phyloP scores from a whole-genome alignment of 352 stramenopile species.

The Globisporangium okanoganense region DNA sequence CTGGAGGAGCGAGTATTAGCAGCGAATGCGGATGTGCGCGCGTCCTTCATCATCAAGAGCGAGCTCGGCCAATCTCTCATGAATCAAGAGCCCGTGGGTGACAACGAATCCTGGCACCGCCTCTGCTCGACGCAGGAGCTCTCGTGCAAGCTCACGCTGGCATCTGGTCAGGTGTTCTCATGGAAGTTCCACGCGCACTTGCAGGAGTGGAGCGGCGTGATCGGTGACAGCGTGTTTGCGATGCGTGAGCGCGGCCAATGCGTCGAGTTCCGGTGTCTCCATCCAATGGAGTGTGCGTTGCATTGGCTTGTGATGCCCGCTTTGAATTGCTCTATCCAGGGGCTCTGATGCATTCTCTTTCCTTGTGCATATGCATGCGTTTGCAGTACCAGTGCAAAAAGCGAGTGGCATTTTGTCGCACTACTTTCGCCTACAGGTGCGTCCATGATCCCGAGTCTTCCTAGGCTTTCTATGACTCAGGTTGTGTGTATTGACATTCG shows the following conservation, averaged over 20 bases:
- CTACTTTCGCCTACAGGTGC: conserved; percentile 90
- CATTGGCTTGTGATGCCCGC: background rate
- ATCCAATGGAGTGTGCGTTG: conserved; percentile 51
- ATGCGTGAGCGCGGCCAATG: conserved; percentile 36
- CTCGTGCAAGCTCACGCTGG: conserved; percentile 41
- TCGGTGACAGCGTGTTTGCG: conserved; percentile 39
- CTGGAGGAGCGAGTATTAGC: background rate
- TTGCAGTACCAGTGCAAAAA: conserved; percentile 36
- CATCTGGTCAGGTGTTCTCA: conserved; percentile 50
- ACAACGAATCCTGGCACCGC: conserved; percentile 30
- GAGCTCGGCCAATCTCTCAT: background rate
- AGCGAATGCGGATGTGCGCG: background rate
- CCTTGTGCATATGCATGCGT: background rate
- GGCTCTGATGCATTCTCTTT: background rate
- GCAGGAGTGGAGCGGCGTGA: conserved; percentile 49
- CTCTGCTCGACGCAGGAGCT: conserved; percentile 40
- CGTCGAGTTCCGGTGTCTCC: conserved; percentile 54
- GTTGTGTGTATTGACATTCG: background rate
- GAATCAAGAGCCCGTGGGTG: conserved; percentile 9
- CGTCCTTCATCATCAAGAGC: background rate
- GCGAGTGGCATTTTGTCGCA: conserved; percentile 44
- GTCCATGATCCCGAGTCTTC: too few species aligned
- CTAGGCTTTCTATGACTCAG: background rate
- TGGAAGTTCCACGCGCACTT: conserved; percentile 22
- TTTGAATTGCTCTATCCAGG: background rate